Evolutionary conservation across 768 basidiomycete species (phyloP).

Genomic region (Psilocybe cyanescens): DNA sequence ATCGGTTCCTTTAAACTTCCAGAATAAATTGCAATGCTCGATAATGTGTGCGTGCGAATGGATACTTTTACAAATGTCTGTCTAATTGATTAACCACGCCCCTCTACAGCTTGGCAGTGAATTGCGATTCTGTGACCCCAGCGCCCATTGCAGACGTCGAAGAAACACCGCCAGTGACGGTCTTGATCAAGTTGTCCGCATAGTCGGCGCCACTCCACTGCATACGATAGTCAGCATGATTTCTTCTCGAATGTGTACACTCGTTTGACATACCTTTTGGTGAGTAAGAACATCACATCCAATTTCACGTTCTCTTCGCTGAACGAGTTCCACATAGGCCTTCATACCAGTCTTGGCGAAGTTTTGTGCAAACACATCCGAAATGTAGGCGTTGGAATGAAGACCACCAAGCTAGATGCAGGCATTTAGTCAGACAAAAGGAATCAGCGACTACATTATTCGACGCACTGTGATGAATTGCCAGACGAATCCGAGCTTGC

Average conservation of each 20-base stretch:
- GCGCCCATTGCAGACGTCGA: slow-evolving; percentile 99
- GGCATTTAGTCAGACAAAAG: slow-evolving; percentile 9
- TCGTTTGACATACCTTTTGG: slow-evolving; percentile 71
- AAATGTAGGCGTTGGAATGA: slow-evolving; percentile 97
- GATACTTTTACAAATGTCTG: slow-evolving; percentile 26
- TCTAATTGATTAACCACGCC: slow-evolving; percentile 11
- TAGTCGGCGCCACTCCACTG: slow-evolving; percentile 97
- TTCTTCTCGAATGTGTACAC: background rate
- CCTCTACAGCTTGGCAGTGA: slow-evolving; percentile 46
- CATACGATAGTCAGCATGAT: slow-evolving; percentile 18
- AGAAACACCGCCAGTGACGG: slow-evolving; percentile 95
- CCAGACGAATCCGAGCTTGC: slow-evolving; percentile 96
- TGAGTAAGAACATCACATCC: slow-evolving; percentile 97
- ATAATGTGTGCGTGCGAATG: slow-evolving; percentile 17
- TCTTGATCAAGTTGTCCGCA: slow-evolving; percentile 89
- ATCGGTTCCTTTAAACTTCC: background rate
- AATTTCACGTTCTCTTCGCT: slow-evolving; percentile 89
- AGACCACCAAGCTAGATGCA: slow-evolving; percentile 83
- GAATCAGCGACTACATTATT: background rate
- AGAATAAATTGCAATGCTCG: slow-evolving; percentile 3
- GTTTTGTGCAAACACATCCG: slow-evolving; percentile 86
- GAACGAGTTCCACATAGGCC: slow-evolving; percentile 95
- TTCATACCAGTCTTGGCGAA: slow-evolving; percentile 98
- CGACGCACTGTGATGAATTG: slow-evolving; percentile 93
- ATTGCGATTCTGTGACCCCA: slow-evolving; percentile 93